Evolutionary conservation across 2,329 filamentous ascomycete species (phyloP).

Genomic region (Colletotrichum higginsianum): DNA sequence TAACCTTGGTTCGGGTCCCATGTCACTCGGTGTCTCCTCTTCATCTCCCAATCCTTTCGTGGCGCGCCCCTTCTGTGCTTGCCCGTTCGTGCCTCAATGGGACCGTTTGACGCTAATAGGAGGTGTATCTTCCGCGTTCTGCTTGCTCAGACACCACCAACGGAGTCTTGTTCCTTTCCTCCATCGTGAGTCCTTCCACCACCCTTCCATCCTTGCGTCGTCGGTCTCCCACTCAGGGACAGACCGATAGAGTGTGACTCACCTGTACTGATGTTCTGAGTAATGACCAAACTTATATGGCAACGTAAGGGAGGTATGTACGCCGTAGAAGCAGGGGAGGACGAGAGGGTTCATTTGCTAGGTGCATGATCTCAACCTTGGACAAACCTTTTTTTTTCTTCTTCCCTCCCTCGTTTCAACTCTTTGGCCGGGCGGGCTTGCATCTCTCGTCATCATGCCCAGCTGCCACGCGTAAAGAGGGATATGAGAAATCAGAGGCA

Average conservation of each 20-base stretch:
- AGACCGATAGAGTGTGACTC: neutral
- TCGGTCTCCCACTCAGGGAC: neutral
- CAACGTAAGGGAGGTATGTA: neutral
- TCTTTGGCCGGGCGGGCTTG: no score
- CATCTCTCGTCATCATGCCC: neutral
- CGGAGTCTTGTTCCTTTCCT: neutral
- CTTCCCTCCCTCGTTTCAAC: neutral
- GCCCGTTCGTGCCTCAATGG: slow-evolving; percentile 32
- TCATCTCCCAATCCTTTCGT: slow-evolving; percentile 8
- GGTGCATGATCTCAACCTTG: neutral
- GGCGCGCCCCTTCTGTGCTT: no score
- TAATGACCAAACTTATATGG: neutral
- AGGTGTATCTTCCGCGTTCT: neutral
- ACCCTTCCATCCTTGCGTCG: neutral
- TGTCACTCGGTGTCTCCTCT: neutral
- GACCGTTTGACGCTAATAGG: slow-evolving; percentile 33
- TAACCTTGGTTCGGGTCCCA: slow-evolving; percentile 22
- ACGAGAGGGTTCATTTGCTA: no score
- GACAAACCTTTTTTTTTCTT: neutral
- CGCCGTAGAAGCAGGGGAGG: neutral
- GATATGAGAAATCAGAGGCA: neutral
- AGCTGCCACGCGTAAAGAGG: neutral
- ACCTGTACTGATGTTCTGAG: neutral
- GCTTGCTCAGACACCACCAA: slow-evolving; percentile 10
- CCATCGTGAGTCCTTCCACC: neutral